These are phyloP conservation scores for Hanseniaspora nectarophila DNA, from an alignment of 805 yeast species.

Conservation along the genomic window DNA sequence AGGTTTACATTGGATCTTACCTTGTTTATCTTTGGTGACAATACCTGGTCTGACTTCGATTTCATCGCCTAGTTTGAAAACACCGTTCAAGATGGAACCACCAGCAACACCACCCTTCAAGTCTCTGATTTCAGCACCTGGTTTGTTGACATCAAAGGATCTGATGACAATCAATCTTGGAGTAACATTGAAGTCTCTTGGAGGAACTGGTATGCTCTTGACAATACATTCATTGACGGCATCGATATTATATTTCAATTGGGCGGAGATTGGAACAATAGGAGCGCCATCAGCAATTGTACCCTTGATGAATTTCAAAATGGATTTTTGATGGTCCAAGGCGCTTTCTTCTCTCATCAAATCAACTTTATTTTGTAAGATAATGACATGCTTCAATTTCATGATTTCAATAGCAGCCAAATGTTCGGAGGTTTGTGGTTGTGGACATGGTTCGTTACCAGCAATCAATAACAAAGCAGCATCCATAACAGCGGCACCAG, in stretches of 20 bases:
- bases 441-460: constrained; percentile 98
- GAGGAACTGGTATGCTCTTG: constrained; percentile 85
- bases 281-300: constrained; percentile 99
- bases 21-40: constrained; percentile 83
- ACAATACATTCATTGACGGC: constrained; percentile 96
- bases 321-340: constrained; percentile 86
- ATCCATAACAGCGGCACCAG: constrained; percentile 99
- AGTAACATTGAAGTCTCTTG: constrained; percentile 84
- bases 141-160: constrained; percentile 96
- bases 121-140: constrained; percentile 94
- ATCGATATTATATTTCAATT: constrained; percentile 93
- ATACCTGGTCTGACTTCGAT: constrained; percentile 99
- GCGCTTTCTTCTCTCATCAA: constrained; percentile 96
- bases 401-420: constrained; percentile 98
- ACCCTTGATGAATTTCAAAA: constrained; percentile 85
- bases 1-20: constrained; percentile 87
- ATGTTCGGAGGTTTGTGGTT: constrained; percentile 98
- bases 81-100: constrained; percentile 95
- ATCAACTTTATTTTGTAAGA: constrained; percentile 95
- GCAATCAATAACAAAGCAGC: constrained; percentile 94
- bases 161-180: constrained; percentile 95
- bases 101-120: constrained; percentile 99
- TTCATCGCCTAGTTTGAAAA: constrained; percentile 92
- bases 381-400: constrained; percentile 93
- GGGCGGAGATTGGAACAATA: constrained; percentile 96